Conservation (phyloP, 306 rosid species). For the Argentina anserina region DNA sequence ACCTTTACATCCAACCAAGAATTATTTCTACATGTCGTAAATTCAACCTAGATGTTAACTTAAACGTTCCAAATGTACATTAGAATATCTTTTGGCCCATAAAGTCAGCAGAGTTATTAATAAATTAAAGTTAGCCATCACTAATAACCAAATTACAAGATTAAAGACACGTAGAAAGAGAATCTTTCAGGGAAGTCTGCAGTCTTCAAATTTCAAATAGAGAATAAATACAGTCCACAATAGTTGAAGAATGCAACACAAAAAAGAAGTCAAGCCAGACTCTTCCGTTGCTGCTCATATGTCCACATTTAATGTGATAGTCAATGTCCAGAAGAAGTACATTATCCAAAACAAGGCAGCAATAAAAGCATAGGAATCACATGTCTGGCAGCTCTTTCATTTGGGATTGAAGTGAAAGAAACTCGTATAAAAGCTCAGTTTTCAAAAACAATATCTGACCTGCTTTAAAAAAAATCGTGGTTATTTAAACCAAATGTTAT, state of each 20-base stretch:
- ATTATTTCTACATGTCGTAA: background rate
- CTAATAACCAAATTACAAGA: background rate
- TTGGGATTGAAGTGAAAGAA: too few species aligned
- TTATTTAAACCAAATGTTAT: too few species aligned
- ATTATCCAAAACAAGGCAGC: background rate
- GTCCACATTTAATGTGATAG: background rate
- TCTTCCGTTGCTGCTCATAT: background rate
- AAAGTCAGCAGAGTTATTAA: background rate
- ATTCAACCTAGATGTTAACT: background rate
- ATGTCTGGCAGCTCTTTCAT: constrained; percentile 3
- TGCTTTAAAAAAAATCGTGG: too few species aligned
- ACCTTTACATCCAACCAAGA: background rate
- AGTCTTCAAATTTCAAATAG: background rate
- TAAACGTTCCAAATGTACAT: background rate
- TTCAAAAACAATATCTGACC: too few species aligned
- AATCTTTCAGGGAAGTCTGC: background rate
- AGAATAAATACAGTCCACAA: background rate
- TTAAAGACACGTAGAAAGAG: background rate
- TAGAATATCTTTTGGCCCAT: background rate
- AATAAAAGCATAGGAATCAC: background rate
- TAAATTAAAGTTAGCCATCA: background rate
- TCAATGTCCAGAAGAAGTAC: background rate
- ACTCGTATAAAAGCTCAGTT: too few species aligned
- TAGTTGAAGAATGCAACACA: background rate
- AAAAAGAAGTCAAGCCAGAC: background rate